These are phyloP conservation scores for Nadsonia starkeyi-henricii DNA, from an alignment of 1,139 yeast genomes.

Conservation along the genomic window DNA sequence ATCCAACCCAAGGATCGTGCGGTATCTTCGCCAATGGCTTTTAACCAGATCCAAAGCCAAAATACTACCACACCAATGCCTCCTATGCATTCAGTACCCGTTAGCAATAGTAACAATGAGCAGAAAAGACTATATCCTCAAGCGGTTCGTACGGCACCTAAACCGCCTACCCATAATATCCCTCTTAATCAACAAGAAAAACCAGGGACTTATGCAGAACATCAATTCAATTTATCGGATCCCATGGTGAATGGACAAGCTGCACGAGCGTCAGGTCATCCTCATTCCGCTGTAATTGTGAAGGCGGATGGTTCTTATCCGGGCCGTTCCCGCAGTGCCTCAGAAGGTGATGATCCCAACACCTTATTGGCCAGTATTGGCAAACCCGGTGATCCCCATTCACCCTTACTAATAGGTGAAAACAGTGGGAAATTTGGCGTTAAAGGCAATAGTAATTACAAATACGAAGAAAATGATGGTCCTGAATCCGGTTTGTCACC, in stretches of 20 bases:
- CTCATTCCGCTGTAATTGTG: neutral
- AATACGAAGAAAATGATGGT: too few relatives aligned
- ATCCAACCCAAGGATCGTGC: conserved; percentile 2
- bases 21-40: conserved; percentile 6
- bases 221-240: too few relatives aligned
- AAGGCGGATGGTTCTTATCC: neutral
- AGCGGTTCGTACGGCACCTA: neutral
- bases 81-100: too few relatives aligned
- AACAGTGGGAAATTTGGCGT: too few relatives aligned
- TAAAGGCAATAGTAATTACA: too few relatives aligned
- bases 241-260: neutral
- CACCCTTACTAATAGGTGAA: conserved; percentile 1
- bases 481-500: neutral
- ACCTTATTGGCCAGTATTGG: conserved; percentile 5
- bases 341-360: conserved; percentile 5
- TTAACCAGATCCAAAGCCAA: neutral
- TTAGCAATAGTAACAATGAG: too few relatives aligned
- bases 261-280: neutral
- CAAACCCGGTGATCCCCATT: conserved; percentile 4
- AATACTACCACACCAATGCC: too few relatives aligned
- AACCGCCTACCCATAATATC: neutral
- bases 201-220: too few relatives aligned
- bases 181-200: neutral
- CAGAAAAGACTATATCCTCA: neutral
- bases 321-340: conserved; percentile 1